Conservation (phyloP, 768 basidiomycete species). For the Leccinum ochraceum region DNA sequence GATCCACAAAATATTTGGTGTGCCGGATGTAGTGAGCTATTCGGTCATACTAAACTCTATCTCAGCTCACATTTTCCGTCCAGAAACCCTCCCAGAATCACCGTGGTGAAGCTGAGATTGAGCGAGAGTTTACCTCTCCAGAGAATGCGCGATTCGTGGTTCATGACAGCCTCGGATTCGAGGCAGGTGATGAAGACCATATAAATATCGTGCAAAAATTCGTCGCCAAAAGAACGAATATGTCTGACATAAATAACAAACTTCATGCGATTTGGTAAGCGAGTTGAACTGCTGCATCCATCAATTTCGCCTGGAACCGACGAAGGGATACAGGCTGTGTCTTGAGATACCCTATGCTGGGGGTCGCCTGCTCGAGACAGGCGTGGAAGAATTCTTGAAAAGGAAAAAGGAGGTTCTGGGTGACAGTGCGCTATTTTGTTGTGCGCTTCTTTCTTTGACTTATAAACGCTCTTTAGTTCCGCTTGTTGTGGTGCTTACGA, state of each 20-base stretch:
- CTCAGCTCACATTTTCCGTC: background rate
- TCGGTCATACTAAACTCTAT: background rate
- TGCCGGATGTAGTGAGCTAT: constrained; percentile 11
- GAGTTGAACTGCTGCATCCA: background rate
- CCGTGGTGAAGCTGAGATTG: constrained; percentile 14
- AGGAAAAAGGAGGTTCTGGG: constrained; percentile 8
- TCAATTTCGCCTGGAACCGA: background rate
- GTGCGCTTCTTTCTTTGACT: background rate
- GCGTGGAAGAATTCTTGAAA: constrained; percentile 14
- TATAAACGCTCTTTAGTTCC: constrained; percentile 7
- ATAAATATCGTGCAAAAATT: constrained; percentile 7
- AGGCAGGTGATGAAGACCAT: constrained; percentile 14
- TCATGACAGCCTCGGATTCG: constrained; percentile 22
- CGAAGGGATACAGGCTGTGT: constrained; percentile 11
- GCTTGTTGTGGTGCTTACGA: constrained; percentile 19
- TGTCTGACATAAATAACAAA: too few species aligned
- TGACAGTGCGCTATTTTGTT: background rate
- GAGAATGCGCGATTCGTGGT: constrained; percentile 17
- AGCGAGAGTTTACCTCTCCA: constrained; percentile 15
- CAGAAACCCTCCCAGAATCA: constrained; percentile 1
- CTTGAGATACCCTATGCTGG: constrained; percentile 15
- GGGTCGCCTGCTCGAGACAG: constrained; percentile 17
- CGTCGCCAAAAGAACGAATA: constrained; percentile 8
- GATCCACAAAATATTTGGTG: constrained; percentile 16
- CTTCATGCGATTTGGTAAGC: constrained; percentile 19